A percentile compares a stretch with the other conserved stretches of the same genome.
Evolutionary conservation across 805 yeast genomes (phyloP).

Genomic region (Ogataea pilisensis): DNA sequence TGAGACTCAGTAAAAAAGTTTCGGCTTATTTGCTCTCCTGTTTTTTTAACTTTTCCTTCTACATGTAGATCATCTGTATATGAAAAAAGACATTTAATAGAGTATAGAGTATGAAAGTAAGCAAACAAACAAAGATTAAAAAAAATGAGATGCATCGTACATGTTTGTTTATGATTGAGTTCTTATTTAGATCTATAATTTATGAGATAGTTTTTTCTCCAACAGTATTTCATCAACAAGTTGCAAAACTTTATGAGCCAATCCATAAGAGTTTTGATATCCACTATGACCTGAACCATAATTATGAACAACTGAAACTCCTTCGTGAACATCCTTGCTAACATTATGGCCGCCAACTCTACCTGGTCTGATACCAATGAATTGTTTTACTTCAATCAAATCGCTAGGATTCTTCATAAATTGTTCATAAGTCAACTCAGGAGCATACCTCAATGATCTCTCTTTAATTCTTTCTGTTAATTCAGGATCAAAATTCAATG

Average conservation of each 20-base stretch:
- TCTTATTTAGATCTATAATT: slow-evolving; percentile 4
- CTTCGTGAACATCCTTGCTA: slow-evolving; percentile 27
- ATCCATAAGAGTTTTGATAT: slow-evolving; percentile 44
- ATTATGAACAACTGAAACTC: slow-evolving; percentile 46
- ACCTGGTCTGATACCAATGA: slow-evolving; percentile 72
- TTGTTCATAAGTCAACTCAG: slow-evolving; percentile 39
- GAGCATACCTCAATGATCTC: slow-evolving; percentile 45
- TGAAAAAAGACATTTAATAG: too few species aligned
- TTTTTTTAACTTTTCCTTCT: too few species aligned
- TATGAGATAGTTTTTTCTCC: slow-evolving; percentile 3
- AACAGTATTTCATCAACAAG: slow-evolving; percentile 18
- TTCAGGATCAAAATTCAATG: slow-evolving; percentile 34
- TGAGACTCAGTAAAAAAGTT: too few species aligned
- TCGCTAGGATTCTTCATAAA: slow-evolving; percentile 34
- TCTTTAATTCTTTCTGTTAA: slow-evolving; percentile 44
- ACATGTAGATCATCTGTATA: too few species aligned
- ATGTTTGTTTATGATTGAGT: too few species aligned
- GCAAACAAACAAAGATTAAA: too few species aligned
- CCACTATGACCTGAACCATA: slow-evolving; percentile 80
- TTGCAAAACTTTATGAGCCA: slow-evolving; percentile 21
- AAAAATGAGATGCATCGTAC: too few species aligned
- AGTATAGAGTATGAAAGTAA: too few species aligned
- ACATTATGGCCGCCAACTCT: slow-evolving; percentile 54
- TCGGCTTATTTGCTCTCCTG: too few species aligned
- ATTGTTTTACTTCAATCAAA: slow-evolving; percentile 47